Conservation (phyloP, 768 basidiomycete species). For the Cyclocybe aegerita region DNA sequence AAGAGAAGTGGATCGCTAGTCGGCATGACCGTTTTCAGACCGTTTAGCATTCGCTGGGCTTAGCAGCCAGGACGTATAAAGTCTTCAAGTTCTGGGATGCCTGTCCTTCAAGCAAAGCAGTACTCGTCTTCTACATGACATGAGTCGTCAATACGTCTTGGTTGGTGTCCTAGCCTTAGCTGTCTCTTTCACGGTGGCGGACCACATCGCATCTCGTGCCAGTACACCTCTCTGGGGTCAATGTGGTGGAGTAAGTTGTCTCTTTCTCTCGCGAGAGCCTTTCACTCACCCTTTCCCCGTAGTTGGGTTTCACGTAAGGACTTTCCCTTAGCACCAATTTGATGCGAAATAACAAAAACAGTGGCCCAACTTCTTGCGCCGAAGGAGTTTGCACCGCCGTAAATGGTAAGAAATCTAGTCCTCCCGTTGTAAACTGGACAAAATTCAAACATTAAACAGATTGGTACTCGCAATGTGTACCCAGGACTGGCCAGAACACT, state of each 20-base stretch:
- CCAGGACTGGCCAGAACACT: neutral
- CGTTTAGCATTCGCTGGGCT: too few species aligned
- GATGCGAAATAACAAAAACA: neutral
- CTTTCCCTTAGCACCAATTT: neutral
- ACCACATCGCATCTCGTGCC: neutral
- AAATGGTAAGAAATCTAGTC: neutral
- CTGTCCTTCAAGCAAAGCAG: too few species aligned
- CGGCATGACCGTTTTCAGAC: too few species aligned
- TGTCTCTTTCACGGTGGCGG: too few species aligned
- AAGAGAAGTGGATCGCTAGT: too few species aligned
- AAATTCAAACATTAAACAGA: neutral
- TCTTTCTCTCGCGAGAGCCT: neutral
- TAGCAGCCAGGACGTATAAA: too few species aligned
- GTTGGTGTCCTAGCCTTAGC: too few species aligned
- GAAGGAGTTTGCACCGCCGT: neutral
- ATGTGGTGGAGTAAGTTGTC: slow-evolving; percentile 9
- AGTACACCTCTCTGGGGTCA: slow-evolving; percentile 1
- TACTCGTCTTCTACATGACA: too few species aligned
- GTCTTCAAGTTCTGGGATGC: too few species aligned
- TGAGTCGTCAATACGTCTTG: too few species aligned
- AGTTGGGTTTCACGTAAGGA: slow-evolving; percentile 1
- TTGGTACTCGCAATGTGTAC: slow-evolving; percentile 8
- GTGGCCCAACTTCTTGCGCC: neutral
- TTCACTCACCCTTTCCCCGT: neutral
- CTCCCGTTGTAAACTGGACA: neutral